Evolutionary conservation across 768 basidiomycete species (phyloP).

Genomic region (Hygrocybe punicea): DNA sequence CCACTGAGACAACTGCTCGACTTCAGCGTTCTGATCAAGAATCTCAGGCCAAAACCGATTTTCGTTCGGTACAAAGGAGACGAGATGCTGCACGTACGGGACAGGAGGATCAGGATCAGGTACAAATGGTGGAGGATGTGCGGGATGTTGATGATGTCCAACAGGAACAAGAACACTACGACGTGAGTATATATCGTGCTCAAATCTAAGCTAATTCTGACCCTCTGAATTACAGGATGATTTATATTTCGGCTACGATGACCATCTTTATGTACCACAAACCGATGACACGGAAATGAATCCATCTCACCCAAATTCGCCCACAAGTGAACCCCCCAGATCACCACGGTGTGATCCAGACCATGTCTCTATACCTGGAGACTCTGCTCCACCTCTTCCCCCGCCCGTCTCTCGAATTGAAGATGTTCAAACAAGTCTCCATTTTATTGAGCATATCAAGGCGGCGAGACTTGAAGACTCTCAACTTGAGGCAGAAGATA

Average conservation of each 20-base stretch:
- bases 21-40: neutral
- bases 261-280: neutral
- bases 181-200: too few relatives aligned
- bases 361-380: neutral
- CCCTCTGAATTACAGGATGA: conserved; percentile 1
- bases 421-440: conserved; percentile 1
- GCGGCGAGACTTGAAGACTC: conserved; percentile 8
- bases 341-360: neutral
- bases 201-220: too few relatives aligned
- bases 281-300: neutral
- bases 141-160: too few relatives aligned
- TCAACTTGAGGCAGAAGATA: conserved; percentile 2
- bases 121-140: too few relatives aligned
- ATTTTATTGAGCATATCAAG: conserved; percentile 10
- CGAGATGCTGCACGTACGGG: conserved; percentile 1
- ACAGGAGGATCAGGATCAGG: too few relatives aligned
- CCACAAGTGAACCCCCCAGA: neutral
- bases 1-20: neutral
- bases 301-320: neutral
- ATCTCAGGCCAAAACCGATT: neutral
- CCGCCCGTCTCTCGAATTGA: conserved; percentile 2
- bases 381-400: neutral
- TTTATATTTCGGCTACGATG: neutral
- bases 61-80: neutral
- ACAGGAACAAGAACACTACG: too few relatives aligned